phyloP scores from a whole-genome alignment of 768 basidiomycete genomes.

The Kwoniella botswanensis region DNA sequence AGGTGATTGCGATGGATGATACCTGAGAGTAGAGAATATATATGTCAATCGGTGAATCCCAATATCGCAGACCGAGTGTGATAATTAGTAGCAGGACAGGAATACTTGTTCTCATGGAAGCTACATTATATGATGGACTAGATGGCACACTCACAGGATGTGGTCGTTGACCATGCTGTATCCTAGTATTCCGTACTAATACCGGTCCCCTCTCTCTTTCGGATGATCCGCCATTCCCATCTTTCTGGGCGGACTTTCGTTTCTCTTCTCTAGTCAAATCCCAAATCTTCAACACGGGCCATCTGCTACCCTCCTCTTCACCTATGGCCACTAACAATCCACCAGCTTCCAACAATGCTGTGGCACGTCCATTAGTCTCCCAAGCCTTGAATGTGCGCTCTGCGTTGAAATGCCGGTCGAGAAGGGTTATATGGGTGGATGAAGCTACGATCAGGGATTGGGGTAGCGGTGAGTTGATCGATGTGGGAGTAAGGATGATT shows the following conservation, averaged over 20 bases:
- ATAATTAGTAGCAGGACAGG: too few relatives aligned
- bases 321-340: slow-evolving; percentile 87
- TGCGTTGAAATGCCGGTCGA: slow-evolving; percentile 47
- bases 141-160: slow-evolving; percentile 67
- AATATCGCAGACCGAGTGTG: slow-evolving; percentile 4
- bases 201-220: slow-evolving; percentile 59
- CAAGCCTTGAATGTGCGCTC: slow-evolving; percentile 47
- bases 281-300: slow-evolving; percentile 74
- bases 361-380: slow-evolving; percentile 50
- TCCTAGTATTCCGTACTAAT: slow-evolving; percentile 74
- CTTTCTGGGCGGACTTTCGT: slow-evolving; percentile 58
- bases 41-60: slow-evolving; percentile 5
- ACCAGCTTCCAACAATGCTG: slow-evolving; percentile 72
- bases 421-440: slow-evolving; percentile 36
- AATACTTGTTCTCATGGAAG: too few relatives aligned
- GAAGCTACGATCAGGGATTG: slow-evolving; percentile 49
- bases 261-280: slow-evolving; percentile 74
- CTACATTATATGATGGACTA: too few relatives aligned
- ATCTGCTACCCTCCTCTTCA: slow-evolving; percentile 56
- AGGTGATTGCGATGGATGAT: slow-evolving; percentile 77
- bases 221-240: neutral
- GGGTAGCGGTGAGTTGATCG: slow-evolving; percentile 40
- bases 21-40: slow-evolving; percentile 61
- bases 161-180: slow-evolving; percentile 75
- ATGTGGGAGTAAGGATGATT: slow-evolving; percentile 45